phyloP scores from a whole-genome alignment of 345 rosid genomes.

The Laguncularia racemosa region DNA sequence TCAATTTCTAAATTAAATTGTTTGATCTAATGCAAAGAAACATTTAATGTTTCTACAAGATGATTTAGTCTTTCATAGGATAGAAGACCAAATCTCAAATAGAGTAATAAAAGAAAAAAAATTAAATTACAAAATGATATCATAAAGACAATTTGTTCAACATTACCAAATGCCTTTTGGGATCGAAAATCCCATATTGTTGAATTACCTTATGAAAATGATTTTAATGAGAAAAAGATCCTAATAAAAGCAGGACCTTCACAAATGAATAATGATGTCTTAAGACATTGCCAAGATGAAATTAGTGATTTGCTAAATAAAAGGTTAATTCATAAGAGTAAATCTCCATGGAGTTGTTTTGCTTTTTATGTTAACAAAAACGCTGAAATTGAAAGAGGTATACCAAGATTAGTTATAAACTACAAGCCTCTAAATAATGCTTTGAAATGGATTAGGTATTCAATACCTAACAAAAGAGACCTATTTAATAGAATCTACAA shows the following conservation, averaged over 20 bases:
- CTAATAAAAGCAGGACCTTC: background rate
- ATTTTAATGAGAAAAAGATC: background rate
- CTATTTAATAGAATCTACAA: too few species aligned
- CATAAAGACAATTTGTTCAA: background rate
- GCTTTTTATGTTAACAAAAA: background rate
- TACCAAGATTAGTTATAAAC: background rate
- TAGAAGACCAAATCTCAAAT: background rate
- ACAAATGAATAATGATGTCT: background rate
- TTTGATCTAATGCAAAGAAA: background rate
- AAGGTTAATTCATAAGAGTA: background rate
- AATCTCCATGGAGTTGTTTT: constrained; percentile 2
- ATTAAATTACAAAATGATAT: too few species aligned
- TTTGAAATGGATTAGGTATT: too few species aligned
- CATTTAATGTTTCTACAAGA: background rate
- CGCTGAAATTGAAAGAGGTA: background rate
- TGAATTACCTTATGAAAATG: background rate
- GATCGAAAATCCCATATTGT: background rate
- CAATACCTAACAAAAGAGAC: too few species aligned
- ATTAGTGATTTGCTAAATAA: background rate
- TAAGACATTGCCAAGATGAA: background rate
- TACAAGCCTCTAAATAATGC: background rate
- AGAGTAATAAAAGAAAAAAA: background rate
- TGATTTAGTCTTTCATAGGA: too few species aligned
- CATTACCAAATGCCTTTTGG: background rate
- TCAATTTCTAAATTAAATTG: background rate